Base-by-base conservation (phyloP, 2,329 filamentous ascomycete species). In the Penicillium rolfsii region DNA sequence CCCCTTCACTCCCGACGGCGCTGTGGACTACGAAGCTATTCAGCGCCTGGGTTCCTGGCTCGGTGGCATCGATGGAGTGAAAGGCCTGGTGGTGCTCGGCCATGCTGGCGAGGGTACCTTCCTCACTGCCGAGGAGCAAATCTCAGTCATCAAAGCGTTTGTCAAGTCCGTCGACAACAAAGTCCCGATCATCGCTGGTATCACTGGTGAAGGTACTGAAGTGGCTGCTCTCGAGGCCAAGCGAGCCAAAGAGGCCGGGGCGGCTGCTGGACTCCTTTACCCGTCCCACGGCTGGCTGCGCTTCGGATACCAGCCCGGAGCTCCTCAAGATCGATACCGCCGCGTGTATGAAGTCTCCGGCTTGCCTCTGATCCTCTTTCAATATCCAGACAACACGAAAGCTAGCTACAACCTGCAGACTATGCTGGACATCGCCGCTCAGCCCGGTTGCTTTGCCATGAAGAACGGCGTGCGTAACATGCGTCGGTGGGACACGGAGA, bases 401-500 rank as follows among this genome's bases (percentile, higher is more conserved):
- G 81, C 81, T 3, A 83, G 79, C 0, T 84, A 84, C 68, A 81
- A 71, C 63, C 74, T 84, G 24, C 76, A 84, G 63, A 84, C 82
- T 0, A 77, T 84, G 64, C 77, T 85, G 2, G 82, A 84, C 54
- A 84, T 84, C 56, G 75, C 82, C 2, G 82, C 81, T 7, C 81
- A 77, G 36, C 83, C 82, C 1, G 82, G 82, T 30, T 81, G 83
- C 5, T 82, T 84, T 49, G 82, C 82, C 16, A 84, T 84, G 82
- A 84, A 84, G 77, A 84, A 84, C 62, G 83, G 83, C 22, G 83
- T 84, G 9, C 79, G 83, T 56, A 84, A 84, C 70, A 84, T 84
- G 82, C 77, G 81, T n/a, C 79, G 83, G 19, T 84, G 83, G 83
- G 82, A 84, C 55, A 82, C 80, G 0, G 83, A 84, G 69, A 84